These are phyloP conservation scores for Telopea speciosissima DNA, from an alignment of 177 flowering plant genomes.

Conservation along the genomic window DNA sequence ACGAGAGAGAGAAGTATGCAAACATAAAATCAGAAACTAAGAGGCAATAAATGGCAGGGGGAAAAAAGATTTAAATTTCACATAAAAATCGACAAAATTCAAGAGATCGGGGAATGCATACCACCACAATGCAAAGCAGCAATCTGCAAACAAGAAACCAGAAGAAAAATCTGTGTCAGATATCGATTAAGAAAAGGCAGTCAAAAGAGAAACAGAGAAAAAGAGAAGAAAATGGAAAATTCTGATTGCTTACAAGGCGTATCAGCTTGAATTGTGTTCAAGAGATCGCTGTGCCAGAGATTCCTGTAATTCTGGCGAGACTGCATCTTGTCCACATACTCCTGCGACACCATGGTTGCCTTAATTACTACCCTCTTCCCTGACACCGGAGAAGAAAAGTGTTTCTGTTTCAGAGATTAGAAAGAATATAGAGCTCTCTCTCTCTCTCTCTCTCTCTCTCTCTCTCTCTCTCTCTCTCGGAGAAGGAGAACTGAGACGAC, in stretches of 20 bases:
- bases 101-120: slow-evolving; percentile 30
- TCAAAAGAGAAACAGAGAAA: background rate
- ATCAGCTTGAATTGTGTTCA: slow-evolving; percentile 56
- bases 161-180: slow-evolving; percentile 1
- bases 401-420: too few relatives aligned
- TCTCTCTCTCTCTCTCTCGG: too few relatives aligned
- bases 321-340: slow-evolving; percentile 54
- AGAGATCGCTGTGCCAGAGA: slow-evolving; percentile 86
- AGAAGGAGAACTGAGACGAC: too few relatives aligned
- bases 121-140: slow-evolving; percentile 74
- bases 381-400: too few relatives aligned
- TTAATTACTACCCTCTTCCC: too few relatives aligned
- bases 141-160: slow-evolving; percentile 46
- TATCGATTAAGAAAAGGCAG: background rate
- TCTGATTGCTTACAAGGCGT: slow-evolving; percentile 48
- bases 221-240: slow-evolving; percentile 8
- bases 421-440: too few relatives aligned
- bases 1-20: background rate
- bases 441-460: too few relatives aligned
- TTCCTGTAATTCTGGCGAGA: slow-evolving; percentile 67
- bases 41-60: background rate
- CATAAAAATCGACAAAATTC: slow-evolving; percentile 1
- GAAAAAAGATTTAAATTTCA: too few relatives aligned
- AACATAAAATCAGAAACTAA: background rate
- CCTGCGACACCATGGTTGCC: slow-evolving; percentile 49